Evolutionary conservation across 2,329 filamentous ascomycete species (phyloP), one percentile per base, ranked within the genome.

Genomic region (Diaporthe batatas): DNA sequence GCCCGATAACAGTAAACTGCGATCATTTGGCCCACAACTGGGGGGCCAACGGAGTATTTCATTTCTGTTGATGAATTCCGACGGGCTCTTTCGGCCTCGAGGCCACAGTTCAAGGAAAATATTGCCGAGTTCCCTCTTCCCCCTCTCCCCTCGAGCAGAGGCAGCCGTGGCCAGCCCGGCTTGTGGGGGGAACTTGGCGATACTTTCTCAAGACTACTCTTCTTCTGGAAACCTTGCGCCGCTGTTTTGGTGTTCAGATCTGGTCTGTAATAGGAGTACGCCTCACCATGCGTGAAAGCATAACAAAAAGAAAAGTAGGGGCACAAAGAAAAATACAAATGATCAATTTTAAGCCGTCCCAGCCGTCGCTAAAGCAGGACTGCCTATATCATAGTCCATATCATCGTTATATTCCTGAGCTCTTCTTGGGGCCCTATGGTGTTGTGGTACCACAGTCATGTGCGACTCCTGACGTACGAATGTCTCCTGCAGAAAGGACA

Each of bases 401-500:
- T 67, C 58, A 14, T 70, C 58, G 7, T 25, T 71, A 51, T 36
- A 32, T 16, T 49, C 29, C 32, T 25, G 12, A 8, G 55, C 55
- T 29, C 55, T 59, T 34, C 36, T n/a, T 11, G 39, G 32, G 21
- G 11, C 6, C 21, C 54, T n/a, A 23, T 29, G 32, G 8, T 34
- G 42, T 2, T 21, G 55, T 18, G 68, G 29, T 2, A 14, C 44
- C 44, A 59, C 59, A 68, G 72, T 36, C 58, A 36, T 39, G 49
- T 67, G 53, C 44, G 29, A 39, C 42, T 34, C 72, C 11, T 74
- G 74, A 39, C 81, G 77, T 47, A 82, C 75, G 59, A 84, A 86
- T 1, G 79, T 79, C n/a, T 80, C 76, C 6, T 79, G 81, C 14
- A 88, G 76, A 72, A 90, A 90, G 3, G 79, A 74, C 10, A 88